Evolutionary conservation across 306 rosid genomes (phyloP).

Genomic region (Corylus americana): DNA sequence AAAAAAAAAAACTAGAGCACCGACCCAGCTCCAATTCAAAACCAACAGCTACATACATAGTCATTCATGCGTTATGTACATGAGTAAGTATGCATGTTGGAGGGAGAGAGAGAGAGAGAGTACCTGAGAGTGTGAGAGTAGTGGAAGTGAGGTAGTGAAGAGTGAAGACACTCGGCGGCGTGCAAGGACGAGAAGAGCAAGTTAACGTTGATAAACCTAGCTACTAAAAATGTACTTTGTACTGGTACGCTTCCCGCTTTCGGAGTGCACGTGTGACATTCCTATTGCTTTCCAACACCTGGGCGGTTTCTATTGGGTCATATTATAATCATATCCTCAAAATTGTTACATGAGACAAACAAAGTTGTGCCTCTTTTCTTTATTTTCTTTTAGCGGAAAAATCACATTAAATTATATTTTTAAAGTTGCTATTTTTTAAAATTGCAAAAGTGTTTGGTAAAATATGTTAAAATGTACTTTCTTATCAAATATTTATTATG

Average conservation of each 20-base stretch:
- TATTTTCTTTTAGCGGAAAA: no score
- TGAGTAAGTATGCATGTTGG: background rate
- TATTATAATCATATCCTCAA: background rate
- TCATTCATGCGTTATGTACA: background rate
- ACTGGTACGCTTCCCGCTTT: slow-evolving; percentile 30
- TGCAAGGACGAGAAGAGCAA: slow-evolving; percentile 11
- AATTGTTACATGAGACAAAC: no score
- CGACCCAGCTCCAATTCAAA: background rate
- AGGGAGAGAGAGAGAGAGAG: slow-evolving; percentile 1
- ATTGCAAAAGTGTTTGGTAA: no score
- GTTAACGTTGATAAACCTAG: slow-evolving; percentile 49
- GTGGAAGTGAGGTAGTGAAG: background rate
- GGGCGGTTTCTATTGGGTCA: background rate
- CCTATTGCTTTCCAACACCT: background rate
- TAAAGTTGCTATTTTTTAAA: no score
- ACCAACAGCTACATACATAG: background rate
- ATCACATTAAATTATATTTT: no score
- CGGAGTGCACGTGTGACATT: slow-evolving; percentile 20
- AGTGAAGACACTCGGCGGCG: slow-evolving; percentile 43
- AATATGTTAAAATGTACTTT: no score
- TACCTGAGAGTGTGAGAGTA: slow-evolving; percentile 9
- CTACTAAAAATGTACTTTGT: background rate
- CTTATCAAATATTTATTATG: no score
- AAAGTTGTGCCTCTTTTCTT: no score
- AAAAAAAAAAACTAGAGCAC: background rate